Base-by-base conservation (phyloP, 768 basidiomycete species). In the Lepiota brunneoincarnata region DNA sequence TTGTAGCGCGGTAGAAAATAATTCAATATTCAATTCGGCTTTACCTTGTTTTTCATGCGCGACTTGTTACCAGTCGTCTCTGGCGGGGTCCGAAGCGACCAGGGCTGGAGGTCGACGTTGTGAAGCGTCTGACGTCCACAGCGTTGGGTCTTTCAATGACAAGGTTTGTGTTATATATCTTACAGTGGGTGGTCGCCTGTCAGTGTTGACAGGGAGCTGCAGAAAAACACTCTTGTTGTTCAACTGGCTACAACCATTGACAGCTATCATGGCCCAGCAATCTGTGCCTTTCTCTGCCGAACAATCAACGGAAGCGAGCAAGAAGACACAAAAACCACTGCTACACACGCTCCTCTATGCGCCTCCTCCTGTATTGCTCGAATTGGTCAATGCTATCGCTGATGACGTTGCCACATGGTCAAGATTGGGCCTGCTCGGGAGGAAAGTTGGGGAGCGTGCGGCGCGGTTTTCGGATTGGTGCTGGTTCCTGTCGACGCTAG, bases 321-420 rank as follows among this genome's bases (percentile, higher is more conserved):
- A 70, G 59, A 69, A 69, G 65, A 63, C 59, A n/a, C 63, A 74
- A 51, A 79, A 80, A 59, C 84, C 87, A 0, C 82, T 93, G 62
- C 70, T 93, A 51, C 86, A 88, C 59, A 80, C 89, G 4, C 67
- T 92, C 49, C 74, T 93, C 18, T 82, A 91, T 58, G 86, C 91
- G 23, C 86, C 90, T 14, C 91, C 91, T 9, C 91, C 91, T 2
- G 83, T 92, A 35, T 73, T 93, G 10, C 76, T 93, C 4, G 91
- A 91, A 62, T 74, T 93, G 26, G 78, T 87, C 49, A 84, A 87
- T 59, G 83, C 85, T 2, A 66, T 84, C 34, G 78, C 91, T 6
- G 91, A 93, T 61, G 91, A 93, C 69, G 66, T 90, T n/a, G 78
- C 80, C 43, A 91, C 90, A n/a, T 81, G 85, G 60, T 83, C 87